Conservation (phyloP, 352 stramenopile species). For the Globisporangium canariense region DNA sequence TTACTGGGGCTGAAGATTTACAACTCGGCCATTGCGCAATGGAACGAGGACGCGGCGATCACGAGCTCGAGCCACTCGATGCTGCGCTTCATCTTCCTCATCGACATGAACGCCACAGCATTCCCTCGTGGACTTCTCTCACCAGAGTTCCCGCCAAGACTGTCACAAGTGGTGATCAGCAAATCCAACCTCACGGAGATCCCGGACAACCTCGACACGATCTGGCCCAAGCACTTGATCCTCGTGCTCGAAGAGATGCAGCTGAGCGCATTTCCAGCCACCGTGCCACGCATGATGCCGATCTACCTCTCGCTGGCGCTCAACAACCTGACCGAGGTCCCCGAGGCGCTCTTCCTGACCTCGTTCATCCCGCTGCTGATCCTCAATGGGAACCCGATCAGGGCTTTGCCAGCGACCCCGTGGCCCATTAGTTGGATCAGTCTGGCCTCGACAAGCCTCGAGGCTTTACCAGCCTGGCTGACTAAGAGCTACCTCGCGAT, state of each 20-base stretch:
- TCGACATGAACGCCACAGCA: constrained; percentile 9
- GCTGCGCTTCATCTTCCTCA: constrained; percentile 10
- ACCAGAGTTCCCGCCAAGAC: constrained; percentile 7
- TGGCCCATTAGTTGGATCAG: neutral
- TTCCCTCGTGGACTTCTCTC: constrained; percentile 14
- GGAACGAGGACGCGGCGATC: constrained; percentile 13
- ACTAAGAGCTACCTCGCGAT: neutral
- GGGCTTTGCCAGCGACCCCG: neutral
- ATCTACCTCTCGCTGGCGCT: constrained; percentile 7
- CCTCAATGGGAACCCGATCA: constrained; percentile 18
- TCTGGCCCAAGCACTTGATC: constrained; percentile 3
- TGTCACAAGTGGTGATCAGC: constrained; percentile 10
- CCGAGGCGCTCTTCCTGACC: neutral
- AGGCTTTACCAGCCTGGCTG: neutral
- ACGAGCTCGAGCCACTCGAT: constrained; percentile 9
- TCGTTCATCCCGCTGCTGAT: neutral
- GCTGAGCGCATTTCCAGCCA: neutral
- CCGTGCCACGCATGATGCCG: neutral
- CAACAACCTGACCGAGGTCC: constrained; percentile 3
- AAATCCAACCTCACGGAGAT: constrained; percentile 6
- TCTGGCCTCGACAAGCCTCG: neutral
- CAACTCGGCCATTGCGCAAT: constrained; percentile 18
- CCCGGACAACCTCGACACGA: constrained; percentile 6
- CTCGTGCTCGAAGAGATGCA: constrained; percentile 1
- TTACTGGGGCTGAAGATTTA: constrained; percentile 20